Conservation (phyloP, 805 yeast genomes). For the Cyberlindnera japonica region DNA sequence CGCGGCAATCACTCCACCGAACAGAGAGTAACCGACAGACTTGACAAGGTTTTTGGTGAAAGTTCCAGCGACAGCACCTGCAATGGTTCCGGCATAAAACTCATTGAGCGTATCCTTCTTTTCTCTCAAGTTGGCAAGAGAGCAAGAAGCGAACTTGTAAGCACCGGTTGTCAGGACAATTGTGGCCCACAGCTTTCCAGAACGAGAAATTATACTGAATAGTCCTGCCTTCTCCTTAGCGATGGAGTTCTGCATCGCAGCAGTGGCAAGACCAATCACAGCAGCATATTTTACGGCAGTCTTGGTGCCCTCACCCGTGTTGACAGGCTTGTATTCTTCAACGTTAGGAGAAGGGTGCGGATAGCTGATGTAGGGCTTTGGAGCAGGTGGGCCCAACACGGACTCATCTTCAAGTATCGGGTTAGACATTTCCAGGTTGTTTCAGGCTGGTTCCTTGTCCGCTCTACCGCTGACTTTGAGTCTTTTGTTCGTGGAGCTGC, state of each 20-base stretch:
- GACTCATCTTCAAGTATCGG: not conserved
- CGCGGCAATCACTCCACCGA: conserved; percentile 43
- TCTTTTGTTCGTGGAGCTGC: too few species aligned
- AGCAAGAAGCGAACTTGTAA: conserved; percentile 38
- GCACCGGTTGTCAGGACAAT: conserved; percentile 51
- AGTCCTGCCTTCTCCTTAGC: conserved; percentile 39
- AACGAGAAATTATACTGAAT: conserved; percentile 30
- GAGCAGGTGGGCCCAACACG: conserved; percentile 1
- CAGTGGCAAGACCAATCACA: conserved; percentile 48
- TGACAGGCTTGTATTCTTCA: conserved; percentile 52
- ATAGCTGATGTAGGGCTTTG: conserved; percentile 16
- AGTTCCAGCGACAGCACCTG: conserved; percentile 41
- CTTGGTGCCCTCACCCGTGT: conserved; percentile 48
- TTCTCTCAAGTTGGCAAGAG: conserved; percentile 57
- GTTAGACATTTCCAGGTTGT: not conserved
- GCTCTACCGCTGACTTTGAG: not conserved
- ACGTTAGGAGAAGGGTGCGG: conserved; percentile 23
- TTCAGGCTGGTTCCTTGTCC: not conserved
- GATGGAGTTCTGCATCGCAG: conserved; percentile 42
- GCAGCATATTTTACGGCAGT: conserved; percentile 42
- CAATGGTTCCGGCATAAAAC: conserved; percentile 43
- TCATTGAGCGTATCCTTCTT: conserved; percentile 61
- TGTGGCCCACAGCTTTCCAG: conserved; percentile 33
- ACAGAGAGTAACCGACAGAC: conserved; percentile 43
- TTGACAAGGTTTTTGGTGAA: conserved; percentile 34